Evolutionary conservation across 768 basidiomycete genomes (phyloP), one percentile per base, ranked within the genome.

Genomic region (Mycena albidolilacea): DNA sequence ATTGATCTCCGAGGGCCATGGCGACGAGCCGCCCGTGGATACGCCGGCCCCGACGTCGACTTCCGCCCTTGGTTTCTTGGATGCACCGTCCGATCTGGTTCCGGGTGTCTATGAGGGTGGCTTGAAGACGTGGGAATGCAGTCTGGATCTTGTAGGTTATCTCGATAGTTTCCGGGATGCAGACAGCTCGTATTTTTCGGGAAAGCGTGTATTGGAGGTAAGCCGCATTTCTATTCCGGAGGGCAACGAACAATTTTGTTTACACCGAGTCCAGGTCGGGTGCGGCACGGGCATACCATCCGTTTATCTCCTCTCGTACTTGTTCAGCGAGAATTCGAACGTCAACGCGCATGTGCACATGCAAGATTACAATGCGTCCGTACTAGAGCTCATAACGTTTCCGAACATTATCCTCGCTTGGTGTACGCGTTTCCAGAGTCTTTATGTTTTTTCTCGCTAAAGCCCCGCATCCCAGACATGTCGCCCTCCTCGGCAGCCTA

Each of bases 91-190:
- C 0, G 97, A 99, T 81, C 89, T 99, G 15, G 90, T 98, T 5
- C 94, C 96, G 3, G 92, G 96, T 1, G 87, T 96, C 0, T 99
- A 99, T 76, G 97, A 99, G 83, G 97, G 97, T 23, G 97, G 97
- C 7, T 81, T 99, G 64, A 98, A 99, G 82, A 98, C 97, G 2
- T 99, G 97, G 97, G 97, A 99, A 81, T 97, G 96, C 76, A 94
- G 95, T 60, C 82, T 97, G 15, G 97, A 99, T 80, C 85, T 99
- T 3, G 94, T 94, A 0, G 86, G 89, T 43, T 93, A 92, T 76
- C 83, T 95, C 14, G 84, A 87, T 67, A 77, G 81, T 23, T 72
- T 85, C 57, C 77, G 78, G 21, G 76, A 76, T 38, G 64, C 70
- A 6, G 63, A 64, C 5, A 59, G 38, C 50, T 39, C 62, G 39